Evolutionary conservation across 2,329 filamentous ascomycete genomes (phyloP), one percentile per base, ranked within the genome.

Genomic region (Chaetomium olivaceum): DNA sequence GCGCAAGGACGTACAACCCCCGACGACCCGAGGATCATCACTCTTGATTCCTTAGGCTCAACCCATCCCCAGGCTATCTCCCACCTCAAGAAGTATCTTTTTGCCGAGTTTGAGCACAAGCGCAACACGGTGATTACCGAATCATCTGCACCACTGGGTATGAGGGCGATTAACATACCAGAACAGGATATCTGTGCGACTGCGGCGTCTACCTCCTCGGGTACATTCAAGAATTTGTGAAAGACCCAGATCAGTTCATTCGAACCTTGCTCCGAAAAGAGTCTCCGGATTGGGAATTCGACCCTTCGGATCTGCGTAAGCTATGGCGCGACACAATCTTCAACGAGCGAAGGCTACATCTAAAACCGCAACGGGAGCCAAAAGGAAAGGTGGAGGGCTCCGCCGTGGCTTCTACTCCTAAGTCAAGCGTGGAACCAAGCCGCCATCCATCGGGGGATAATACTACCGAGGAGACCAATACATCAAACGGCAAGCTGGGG

Each of bases 151-250:
- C 73, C 76, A 3, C 72, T 80, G 33, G 81, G 82, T 4, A 87
- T 91, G 81, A 92, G 87, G 48, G 91, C 91, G 4, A 90, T 86
- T 66, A 82, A 84, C 8, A 89, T 97, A 16, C 94, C 95, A 0
- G 79, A 85, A 67, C 95, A 99, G 76, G 79, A 86, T 58, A 99
- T 74, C 91, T 85, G 71, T 93, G 87, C 67, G 95, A 99, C 75
- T 99, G 95, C 73, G 95, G 95, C 9, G 80, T 97, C 0, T 99
- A 91, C 71, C 80, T 98, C 3, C 80, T 97, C 4, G 90, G 89
- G 2, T 99, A 98, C 73, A 82, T 96, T 61, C 86, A 92, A 69
- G 88, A 91, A 69, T 97, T 99, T 69, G 83, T 96, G 19, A 82
- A 87, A 61, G 80, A 92, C 66, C 94, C 94, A 0, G 87, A 91